phyloP scores from a whole-genome alignment of 164 flowering plant species.

The Cinnamomum chago region DNA sequence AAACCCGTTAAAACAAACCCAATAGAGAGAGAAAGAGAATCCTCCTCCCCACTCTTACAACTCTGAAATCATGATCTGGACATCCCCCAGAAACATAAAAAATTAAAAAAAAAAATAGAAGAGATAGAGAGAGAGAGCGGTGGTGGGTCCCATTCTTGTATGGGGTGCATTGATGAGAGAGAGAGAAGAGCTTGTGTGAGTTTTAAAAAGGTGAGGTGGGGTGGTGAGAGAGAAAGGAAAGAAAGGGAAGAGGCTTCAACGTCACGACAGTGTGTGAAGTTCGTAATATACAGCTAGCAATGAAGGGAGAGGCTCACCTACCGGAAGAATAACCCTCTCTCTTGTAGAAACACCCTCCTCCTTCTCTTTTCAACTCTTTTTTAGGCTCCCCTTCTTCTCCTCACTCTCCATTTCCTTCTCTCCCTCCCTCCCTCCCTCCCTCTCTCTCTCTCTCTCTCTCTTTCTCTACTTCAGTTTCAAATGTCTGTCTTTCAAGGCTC shows the following conservation, averaged over 20 bases:
- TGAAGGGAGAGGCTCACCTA: slow-evolving; percentile 63
- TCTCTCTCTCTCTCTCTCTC: neutral
- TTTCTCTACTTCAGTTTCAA: neutral
- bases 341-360: neutral
- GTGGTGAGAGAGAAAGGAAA: slow-evolving; percentile 2
- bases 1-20: no score
- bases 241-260: slow-evolving; percentile 37
- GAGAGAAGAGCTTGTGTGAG: slow-evolving; percentile 5
- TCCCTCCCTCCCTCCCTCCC: neutral
- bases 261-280: slow-evolving; percentile 43
- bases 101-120: neutral
- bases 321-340: slow-evolving; percentile 17
- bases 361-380: neutral
- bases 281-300: slow-evolving; percentile 64
- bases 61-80: neutral
- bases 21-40: no score
- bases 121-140: slow-evolving; percentile 1
- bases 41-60: neutral
- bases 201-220: neutral
- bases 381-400: neutral
- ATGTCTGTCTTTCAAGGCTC: neutral
- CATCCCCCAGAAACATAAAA: neutral
- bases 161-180: slow-evolving; percentile 7
- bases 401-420: neutral
- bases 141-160: neutral